phyloP scores from a whole-genome alignment of 805 yeast species.

The Debaryomyces maramus region DNA sequence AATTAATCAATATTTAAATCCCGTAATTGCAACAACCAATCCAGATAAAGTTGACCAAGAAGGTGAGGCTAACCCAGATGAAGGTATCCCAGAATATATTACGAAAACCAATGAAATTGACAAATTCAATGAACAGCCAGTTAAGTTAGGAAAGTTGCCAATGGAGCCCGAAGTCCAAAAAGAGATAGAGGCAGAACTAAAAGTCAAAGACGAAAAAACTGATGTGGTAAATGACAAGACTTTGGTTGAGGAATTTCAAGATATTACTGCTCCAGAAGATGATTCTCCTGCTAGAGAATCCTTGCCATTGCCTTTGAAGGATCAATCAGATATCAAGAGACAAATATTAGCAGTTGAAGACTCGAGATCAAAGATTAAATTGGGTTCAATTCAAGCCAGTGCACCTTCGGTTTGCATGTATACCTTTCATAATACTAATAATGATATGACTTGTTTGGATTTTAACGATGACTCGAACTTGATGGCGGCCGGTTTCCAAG shows the following conservation, averaged over 20 bases:
- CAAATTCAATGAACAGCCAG: constrained; percentile 65
- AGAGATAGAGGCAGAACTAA: constrained; percentile 82
- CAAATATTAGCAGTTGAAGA: constrained; percentile 81
- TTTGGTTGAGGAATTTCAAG: constrained; percentile 39
- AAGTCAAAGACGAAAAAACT: constrained; percentile 65
- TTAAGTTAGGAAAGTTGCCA: constrained; percentile 82
- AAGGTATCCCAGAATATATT: constrained; percentile 50
- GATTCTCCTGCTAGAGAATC: constrained; percentile 74
- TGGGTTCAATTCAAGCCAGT: constrained; percentile 66
- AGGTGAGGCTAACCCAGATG: constrained; percentile 51
- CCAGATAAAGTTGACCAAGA: constrained; percentile 43
- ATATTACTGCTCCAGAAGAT: constrained; percentile 49
- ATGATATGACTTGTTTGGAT: constrained; percentile 80
- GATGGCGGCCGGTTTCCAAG: constrained; percentile 94
- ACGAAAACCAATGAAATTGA: constrained; percentile 51
- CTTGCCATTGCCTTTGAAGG: constrained; percentile 83
- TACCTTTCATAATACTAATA: constrained; percentile 93
- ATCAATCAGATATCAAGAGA: constrained; percentile 74
- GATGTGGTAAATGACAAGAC: constrained; percentile 37
- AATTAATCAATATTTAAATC: constrained; percentile 78
- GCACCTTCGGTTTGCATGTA: constrained; percentile 97
- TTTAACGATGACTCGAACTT: constrained; percentile 85
- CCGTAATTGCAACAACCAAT: constrained; percentile 42
- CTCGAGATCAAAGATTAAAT: constrained; percentile 67
- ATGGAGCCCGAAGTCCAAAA: constrained; percentile 79